A percentile compares a stretch with the other conserved stretches of the same genome.
Conservation (phyloP, 805 yeast genomes). For the Tetrapisispora phaffii region DNA sequence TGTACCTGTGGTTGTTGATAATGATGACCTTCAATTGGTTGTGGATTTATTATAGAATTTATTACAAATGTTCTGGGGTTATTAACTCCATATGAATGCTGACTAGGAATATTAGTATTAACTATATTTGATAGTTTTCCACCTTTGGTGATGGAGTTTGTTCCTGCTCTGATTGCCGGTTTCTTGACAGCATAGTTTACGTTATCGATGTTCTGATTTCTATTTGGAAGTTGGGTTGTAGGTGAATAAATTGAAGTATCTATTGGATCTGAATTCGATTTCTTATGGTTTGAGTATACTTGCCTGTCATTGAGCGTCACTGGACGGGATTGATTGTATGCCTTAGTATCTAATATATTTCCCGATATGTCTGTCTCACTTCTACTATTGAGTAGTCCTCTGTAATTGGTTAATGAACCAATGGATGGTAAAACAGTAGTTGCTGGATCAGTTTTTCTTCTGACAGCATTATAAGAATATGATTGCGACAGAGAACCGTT, state of each 20-base stretch:
- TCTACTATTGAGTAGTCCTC: neutral
- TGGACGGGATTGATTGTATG: neutral
- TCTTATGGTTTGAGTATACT: neutral
- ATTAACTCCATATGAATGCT: neutral
- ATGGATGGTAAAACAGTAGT: constrained; percentile 3
- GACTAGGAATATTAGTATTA: constrained; percentile 1
- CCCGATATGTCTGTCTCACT: neutral
- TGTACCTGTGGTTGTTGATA: neutral
- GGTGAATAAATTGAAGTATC: neutral
- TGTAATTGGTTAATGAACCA: neutral
- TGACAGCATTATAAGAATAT: neutral
- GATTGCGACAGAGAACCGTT: neutral
- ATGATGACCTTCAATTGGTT: neutral
- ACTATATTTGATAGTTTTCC: neutral
- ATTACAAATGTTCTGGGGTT: constrained; percentile 1
- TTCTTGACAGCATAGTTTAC: neutral
- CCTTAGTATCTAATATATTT: neutral
- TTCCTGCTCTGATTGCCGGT: neutral
- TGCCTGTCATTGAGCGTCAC: neutral
- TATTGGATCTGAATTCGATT: constrained; percentile 1
- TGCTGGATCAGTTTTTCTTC: neutral
- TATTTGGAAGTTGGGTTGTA: neutral
- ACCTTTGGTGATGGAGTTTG: neutral
- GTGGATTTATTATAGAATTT: neutral
- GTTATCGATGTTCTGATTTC: neutral